These are phyloP conservation scores for Russula virescens DNA, from an alignment of 768 basidiomycete genomes.

Conservation along the genomic window DNA sequence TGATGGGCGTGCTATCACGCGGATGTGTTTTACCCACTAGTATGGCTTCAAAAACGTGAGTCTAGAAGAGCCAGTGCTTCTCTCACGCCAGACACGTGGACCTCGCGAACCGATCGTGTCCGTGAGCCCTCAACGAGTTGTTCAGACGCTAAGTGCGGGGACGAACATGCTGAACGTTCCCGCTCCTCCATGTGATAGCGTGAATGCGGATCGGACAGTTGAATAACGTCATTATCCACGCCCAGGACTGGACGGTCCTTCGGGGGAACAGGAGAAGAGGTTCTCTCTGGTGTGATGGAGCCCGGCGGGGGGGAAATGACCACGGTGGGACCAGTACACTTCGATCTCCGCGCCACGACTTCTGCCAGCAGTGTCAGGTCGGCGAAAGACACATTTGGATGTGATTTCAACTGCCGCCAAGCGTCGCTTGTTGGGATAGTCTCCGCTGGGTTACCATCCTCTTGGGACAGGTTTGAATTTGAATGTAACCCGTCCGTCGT, in stretches of 20 bases:
- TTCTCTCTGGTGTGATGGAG: constrained; percentile 44
- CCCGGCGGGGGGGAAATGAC: constrained; percentile 51
- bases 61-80: constrained; percentile 75
- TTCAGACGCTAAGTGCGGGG: constrained; percentile 52
- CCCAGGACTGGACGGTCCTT: constrained; percentile 7
- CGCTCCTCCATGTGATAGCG: constrained; percentile 44
- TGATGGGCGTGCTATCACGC: background rate
- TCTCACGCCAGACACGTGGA: constrained; percentile 64
- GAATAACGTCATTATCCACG: constrained; percentile 34
- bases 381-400: constrained; percentile 83
- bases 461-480: constrained; percentile 27
- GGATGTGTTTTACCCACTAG: background rate
- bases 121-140: constrained; percentile 58
- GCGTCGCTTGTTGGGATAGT: constrained; percentile 77
- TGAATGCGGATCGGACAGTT: constrained; percentile 51
- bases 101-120: constrained; percentile 49
- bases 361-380: constrained; percentile 81
- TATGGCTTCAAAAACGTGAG: constrained; percentile 29
- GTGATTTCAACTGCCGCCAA: constrained; percentile 79
- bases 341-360: constrained; percentile 79
- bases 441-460: constrained; percentile 32
- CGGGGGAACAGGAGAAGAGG: constrained; percentile 31
- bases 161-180: constrained; percentile 34
- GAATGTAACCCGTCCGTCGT: constrained; percentile 17
- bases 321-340: constrained; percentile 66